phyloP scores from a whole-genome alignment of 179 eudicot genomes.

The Heliamphora ciliata region DNA sequence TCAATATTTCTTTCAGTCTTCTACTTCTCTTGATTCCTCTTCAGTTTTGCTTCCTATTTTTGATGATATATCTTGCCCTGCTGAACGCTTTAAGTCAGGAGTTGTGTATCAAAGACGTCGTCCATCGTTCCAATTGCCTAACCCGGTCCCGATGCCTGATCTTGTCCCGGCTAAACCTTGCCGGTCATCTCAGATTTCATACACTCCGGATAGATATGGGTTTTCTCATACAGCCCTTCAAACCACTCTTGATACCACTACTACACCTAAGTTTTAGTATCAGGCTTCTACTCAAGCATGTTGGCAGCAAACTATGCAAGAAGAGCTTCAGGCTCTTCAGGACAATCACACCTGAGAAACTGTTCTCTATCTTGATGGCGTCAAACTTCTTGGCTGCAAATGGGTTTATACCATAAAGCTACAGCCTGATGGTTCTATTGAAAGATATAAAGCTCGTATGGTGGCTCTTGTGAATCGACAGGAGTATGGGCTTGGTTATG shows the following conservation, averaged over 20 bases:
- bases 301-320: background rate
- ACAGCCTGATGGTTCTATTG: background rate
- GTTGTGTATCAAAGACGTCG: background rate
- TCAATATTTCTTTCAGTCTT: constrained; percentile 8
- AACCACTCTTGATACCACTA: no score
- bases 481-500: background rate
- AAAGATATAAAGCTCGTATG: background rate
- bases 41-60: background rate
- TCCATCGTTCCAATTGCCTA: background rate
- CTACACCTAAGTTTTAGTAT: no score
- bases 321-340: background rate
- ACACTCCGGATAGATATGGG: no score
- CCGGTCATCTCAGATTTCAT: no score
- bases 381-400: background rate
- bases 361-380: background rate
- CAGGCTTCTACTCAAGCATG: no score
- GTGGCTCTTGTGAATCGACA: background rate
- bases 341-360: background rate
- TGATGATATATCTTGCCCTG: background rate
- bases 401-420: background rate
- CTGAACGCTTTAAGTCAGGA: background rate
- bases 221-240: no score
- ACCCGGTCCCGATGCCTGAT: background rate
- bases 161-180: background rate
- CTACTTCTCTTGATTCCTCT: background rate